Conservation (phyloP, 73 alveolate genomes). For the Stentor coeruleus region DNA sequence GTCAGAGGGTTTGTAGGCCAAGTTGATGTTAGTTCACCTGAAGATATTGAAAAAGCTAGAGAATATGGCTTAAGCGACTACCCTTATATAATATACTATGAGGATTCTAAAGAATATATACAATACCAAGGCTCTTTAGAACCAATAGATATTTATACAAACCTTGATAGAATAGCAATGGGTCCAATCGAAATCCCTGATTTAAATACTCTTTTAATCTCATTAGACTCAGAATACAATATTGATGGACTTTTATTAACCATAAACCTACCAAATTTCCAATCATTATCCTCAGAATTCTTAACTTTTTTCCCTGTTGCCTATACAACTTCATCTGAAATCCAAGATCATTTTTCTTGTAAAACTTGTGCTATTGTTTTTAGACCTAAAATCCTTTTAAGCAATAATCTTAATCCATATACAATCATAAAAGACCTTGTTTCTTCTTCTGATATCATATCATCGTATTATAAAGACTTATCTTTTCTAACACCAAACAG, state of each 20-base stretch:
- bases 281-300: not conserved
- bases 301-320: not conserved
- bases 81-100: not conserved
- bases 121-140: not conserved
- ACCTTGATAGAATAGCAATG: not conserved
- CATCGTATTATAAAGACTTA: not conserved
- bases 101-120: not conserved
- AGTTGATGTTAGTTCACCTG: not conserved
- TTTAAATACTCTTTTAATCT: no score
- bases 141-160: not conserved
- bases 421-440: no score
- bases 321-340: not conserved
- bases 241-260: not conserved
- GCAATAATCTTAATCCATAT: not conserved
- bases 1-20: not conserved
- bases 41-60: not conserved
- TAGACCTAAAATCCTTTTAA: not conserved
- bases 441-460: not conserved
- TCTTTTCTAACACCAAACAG: not conserved
- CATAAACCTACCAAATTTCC: not conserved
- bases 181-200: not conserved
- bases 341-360: not conserved
- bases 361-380: not conserved
- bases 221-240: no score
- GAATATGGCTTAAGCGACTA: not conserved